phyloP scores from a whole-genome alignment of 768 basidiomycete species.

The Punctularia strigosozonata region DNA sequence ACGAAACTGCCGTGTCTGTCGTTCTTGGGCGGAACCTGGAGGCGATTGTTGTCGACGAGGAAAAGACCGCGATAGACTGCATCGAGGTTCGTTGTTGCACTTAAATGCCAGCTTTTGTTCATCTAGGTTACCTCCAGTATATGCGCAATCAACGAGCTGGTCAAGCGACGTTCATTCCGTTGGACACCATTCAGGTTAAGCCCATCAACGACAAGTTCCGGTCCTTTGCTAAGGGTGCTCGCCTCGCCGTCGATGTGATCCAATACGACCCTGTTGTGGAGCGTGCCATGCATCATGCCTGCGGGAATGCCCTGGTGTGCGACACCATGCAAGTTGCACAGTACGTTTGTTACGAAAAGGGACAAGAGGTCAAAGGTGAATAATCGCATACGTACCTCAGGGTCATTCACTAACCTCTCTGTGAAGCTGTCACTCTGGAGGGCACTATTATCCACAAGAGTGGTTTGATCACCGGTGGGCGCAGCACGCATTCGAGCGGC shows the following conservation, averaged over 20 bases:
- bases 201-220: conserved; percentile 92
- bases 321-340: conserved; percentile 91
- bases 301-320: conserved; percentile 90
- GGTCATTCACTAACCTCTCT: conserved; percentile 2
- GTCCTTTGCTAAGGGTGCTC: conserved; percentile 69
- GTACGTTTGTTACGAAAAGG: conserved; percentile 87
- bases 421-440: conserved; percentile 84
- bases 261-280: conserved; percentile 67
- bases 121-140: conserved; percentile 37
- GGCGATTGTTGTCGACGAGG: conserved; percentile 91
- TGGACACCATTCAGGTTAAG: conserved; percentile 95
- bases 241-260: conserved; percentile 51
- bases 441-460: conserved; percentile 97
- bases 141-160: conserved; percentile 92
- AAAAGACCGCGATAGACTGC: conserved; percentile 94
- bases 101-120: not conserved
- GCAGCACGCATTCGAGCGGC: conserved; percentile 58
- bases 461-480: conserved; percentile 93
- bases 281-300: conserved; percentile 92
- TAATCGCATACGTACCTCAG: not conserved
- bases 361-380: conserved; percentile 93
- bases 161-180: conserved; percentile 94
- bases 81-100: conserved; percentile 56
- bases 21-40: conserved; percentile 92
- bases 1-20: conserved; percentile 84